Evolutionary conservation across 2,329 filamentous ascomycete species (phyloP).

Genomic region (Lasiodiplodia theobromae): DNA sequence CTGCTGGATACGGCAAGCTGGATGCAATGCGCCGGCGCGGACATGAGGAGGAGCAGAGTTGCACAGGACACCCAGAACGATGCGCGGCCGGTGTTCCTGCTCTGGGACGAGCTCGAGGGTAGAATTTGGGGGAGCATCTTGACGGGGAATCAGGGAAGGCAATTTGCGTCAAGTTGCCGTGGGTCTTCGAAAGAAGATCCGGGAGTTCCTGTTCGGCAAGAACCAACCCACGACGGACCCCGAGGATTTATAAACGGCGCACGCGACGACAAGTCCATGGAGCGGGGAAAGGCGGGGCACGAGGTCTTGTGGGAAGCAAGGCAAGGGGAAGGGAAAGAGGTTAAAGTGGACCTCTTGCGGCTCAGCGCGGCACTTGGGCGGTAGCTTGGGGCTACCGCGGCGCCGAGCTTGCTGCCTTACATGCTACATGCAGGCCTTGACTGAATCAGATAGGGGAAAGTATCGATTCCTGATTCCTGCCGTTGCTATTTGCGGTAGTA

Average conservation of each 20-base stretch:
- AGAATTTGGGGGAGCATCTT: neutral
- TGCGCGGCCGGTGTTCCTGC: too few relatives aligned
- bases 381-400: neutral
- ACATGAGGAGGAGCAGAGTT: neutral
- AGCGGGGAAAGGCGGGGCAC: constrained; percentile 11
- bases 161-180: neutral
- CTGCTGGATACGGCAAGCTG: neutral
- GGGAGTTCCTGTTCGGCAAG: neutral
- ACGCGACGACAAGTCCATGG: neutral
- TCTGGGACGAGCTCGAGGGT: neutral
- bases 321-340: neutral
- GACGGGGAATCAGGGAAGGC: neutral
- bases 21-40: neutral
- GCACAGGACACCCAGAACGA: neutral
- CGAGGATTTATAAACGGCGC: neutral
- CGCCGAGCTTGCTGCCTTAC: neutral
- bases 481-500: neutral
- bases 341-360: constrained; percentile 13
- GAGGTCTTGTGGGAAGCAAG: neutral
- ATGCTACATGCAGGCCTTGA: too few relatives aligned
- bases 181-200: neutral
- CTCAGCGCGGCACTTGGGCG: neutral
- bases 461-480: neutral
- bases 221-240: neutral
- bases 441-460: neutral